Base-by-base conservation (phyloP, 1,139 yeast species). In the Eremothecium coryli region DNA sequence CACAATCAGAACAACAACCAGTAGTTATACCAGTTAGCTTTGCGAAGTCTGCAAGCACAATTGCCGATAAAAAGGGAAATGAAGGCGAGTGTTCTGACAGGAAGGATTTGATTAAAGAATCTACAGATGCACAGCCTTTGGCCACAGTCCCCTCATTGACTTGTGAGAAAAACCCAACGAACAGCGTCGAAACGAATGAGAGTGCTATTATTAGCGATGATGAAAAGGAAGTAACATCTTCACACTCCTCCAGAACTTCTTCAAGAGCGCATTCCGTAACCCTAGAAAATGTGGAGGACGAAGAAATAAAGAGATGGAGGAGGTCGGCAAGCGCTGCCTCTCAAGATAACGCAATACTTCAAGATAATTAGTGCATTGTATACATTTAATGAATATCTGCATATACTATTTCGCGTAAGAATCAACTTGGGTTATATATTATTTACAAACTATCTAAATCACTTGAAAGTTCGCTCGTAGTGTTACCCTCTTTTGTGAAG, bases 261-360 rank as follows among this genome's bases (percentile, higher is more conserved):
- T 20, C 22, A 10, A 20, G 22, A 10, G 7, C 22, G 10, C 22
- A 20, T 20, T 20, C 22, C 22, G 50, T 50, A 5, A 31, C 46
- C 3, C 35, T 54, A 13, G 58, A 52, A 36, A 55, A 52, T 7
- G 48, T 54, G 2, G 56, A 51, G 21, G 59, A 54, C 33, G 58
- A 44, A 32, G 59, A 54, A 29, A 22, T 42, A 5, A 35, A 38
- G 17, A 43, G 59, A 29, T 54, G 46, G 41, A 40, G 41, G 18
- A 37, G 38, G 24, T 45, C 49, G 3, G 32, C 49, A 8, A 28
- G 31, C 25, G 38, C 37, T 13, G 39, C 53, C 8, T 54, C 56
- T 13, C 37, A 32, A 10, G 50, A 49, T 2, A 35, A 38, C 5
- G 42, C 56, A 3, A 40, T 54, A 17, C 37, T 54, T 16, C 57